Base-by-base conservation (phyloP, 495 filamentous ascomycete species). In the Penicillium lagena region DNA sequence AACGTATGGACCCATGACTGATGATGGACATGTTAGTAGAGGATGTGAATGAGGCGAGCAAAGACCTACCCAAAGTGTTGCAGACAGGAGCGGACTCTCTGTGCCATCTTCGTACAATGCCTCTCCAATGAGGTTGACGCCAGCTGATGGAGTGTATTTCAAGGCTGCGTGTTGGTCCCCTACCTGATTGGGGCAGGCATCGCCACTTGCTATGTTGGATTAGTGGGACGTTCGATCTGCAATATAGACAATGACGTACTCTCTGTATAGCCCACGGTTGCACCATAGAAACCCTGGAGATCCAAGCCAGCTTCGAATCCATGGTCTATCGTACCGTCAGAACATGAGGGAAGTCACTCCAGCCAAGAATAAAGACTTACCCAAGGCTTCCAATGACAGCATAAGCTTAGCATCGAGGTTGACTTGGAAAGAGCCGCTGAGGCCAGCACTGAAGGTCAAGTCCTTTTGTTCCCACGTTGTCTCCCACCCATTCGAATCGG, bases 251-350 rank as follows among this genome's bases (percentile, higher is more conserved):
- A 9, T 31, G 14, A 58, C 56, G 54, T 48, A 62, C 61, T 52
- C 12, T 45, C 54, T 31, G 63, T 55, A 0, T 54, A 43, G 4
- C 48, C 37, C 4, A 64, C 29, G 29, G 50, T 58, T 7, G 55
- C 63, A 2, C 56, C 54, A 17, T 61, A 35, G 33, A 54, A 58
- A 9, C 63, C 64, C 43, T 61, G 52, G 22, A 71, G 39, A 22
- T 64, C 51, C 9, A 71, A 28, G 1, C 67, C 67, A 13, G 55
- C 49, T 35, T 66, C 53, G 30, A 60, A 59, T 1, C 67, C 67
- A 10, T 62, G 51, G 12, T 51, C 60, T 63, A 42, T 37, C 7
- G 12, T 14, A 33, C 36, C 12, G 30, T 14, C 32, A 27, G 9
- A 11, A 15, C 27, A 36, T 50, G 15, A 50, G 47, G 29, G 35